Base-by-base conservation (phyloP, 208 protist species). In the Crithidia thermophila region DNA sequence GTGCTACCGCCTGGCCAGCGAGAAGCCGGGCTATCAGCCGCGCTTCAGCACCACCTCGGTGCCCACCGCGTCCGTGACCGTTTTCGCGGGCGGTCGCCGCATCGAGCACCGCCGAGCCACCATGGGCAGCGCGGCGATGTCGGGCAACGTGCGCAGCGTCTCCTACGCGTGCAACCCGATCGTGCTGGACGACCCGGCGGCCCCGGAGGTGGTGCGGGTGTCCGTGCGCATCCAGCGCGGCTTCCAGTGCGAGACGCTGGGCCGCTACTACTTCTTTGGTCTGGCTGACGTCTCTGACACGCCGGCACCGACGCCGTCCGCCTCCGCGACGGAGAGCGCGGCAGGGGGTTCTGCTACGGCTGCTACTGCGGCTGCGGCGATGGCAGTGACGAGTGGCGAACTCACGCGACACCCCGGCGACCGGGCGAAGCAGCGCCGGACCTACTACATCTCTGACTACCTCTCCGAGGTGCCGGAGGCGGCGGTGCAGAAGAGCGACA, bases 261-360 rank as follows among this genome's bases (percentile, higher is more conserved):
- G 87, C 18, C 79, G 85, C 14, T 88, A 83, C 47, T 95, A 95
- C 55, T 81, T 86, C 65, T 81, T 93, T 37, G 90, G 87, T 33
- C 69, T 93, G 20, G 81, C 80, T 10, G 81, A 72, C 47, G 61
- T 72, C 25, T 64, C 60, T 39, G 42, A 62, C 2, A 28, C 67
- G 18, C 73, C 75, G 23, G 27, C 34, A 6, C 33, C 49, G 2
- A 77, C 76, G 43, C 49, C 49, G 31, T n/a, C 42, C 18, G 10
- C 50, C n/a, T 23, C 31, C 14, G 27, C 28, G 36, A 64, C 60
- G 43, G 33, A 9, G 21, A 28, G n/a, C 13, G n/a, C n/a, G n/a
- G n/a, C n/a, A n/a, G n/a, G n/a, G n/a, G n/a, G n/a, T n/a, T n/a
- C n/a, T n/a, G n/a, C n/a, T n/a, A 53, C n/a, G 31, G 25, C 10